These are phyloP conservation scores for Litchi chinensis DNA, from an alignment of 345 rosid genomes.

Conservation along the genomic window DNA sequence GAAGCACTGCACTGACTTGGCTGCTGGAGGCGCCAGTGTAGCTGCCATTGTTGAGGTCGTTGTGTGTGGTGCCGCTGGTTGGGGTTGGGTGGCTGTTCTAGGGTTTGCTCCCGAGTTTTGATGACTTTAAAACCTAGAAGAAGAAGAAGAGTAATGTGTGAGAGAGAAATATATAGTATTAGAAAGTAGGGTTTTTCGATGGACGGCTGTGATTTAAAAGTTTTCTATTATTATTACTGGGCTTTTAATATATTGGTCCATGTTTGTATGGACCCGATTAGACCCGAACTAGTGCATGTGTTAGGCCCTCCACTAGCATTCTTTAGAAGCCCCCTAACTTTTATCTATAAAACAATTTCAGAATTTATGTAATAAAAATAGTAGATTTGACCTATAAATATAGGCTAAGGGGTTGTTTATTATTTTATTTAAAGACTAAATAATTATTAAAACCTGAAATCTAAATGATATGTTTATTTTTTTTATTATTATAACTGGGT, in stretches of 20 bases:
- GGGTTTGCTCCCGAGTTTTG: not conserved
- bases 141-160: not conserved
- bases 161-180: not conserved
- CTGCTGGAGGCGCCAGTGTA: constrained; percentile 18
- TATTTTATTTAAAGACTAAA: too few relatives aligned
- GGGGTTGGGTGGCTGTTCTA: not conserved
- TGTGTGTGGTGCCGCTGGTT: not conserved
- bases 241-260: not conserved
- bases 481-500: too few relatives aligned
- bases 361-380: too few relatives aligned
- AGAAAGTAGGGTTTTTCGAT: not conserved
- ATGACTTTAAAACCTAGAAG: constrained; percentile 1
- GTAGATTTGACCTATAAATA: too few relatives aligned
- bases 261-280: not conserved
- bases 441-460: too few relatives aligned
- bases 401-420: too few relatives aligned
- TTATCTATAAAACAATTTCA: too few relatives aligned
- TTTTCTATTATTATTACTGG: not conserved
- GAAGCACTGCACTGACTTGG: constrained; percentile 69
- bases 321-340: not conserved
- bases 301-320: not conserved
- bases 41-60: constrained; percentile 42
- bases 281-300: not conserved
- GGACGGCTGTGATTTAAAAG: not conserved
- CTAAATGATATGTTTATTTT: too few relatives aligned